A percentile compares a stretch with the other conserved stretches of the same genome.
Evolutionary conservation across 163 green algal genomes (phyloP).

Genomic region (Chlorella variabilis): DNA sequence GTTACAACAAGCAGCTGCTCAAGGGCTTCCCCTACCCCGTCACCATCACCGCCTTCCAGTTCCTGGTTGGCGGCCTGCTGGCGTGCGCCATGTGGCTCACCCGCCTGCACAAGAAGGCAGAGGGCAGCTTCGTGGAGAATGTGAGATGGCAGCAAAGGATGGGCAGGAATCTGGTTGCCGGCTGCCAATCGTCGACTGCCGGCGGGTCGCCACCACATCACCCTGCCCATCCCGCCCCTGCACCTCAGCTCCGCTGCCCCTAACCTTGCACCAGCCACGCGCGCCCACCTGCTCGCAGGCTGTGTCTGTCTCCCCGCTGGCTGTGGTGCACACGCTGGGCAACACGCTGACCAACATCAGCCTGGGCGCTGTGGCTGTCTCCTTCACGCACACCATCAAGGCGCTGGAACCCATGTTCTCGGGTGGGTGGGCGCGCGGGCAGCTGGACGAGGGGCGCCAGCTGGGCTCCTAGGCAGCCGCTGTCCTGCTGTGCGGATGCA

Average conservation of each 20-base stretch:
- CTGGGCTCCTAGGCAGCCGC: neutral
- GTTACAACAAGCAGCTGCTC: conserved; percentile 95
- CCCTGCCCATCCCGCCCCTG: neutral
- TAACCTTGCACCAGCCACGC: too few species aligned
- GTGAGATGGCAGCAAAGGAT: conserved; percentile 33
- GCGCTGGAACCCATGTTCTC: conserved; percentile 98
- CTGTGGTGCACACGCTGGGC: conserved; percentile 91
- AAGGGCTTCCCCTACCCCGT: conserved; percentile 87
- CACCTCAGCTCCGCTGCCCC: neutral
- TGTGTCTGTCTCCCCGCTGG: conserved; percentile 77
- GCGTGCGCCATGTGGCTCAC: conserved; percentile 73
- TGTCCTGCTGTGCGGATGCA: too few species aligned
- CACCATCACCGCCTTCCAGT: conserved; percentile 87
- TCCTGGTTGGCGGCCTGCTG: conserved; percentile 76
- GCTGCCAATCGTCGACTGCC: too few species aligned
- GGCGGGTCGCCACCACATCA: too few species aligned
- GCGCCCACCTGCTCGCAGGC: neutral
- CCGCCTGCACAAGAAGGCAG: conserved; percentile 71
- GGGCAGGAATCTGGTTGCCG: too few species aligned
- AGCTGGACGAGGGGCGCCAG: too few species aligned
- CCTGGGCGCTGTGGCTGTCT: conserved; percentile 94
- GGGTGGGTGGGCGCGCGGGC: neutral
- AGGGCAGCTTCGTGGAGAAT: conserved; percentile 44
- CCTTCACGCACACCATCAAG: conserved; percentile 99
- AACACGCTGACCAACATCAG: conserved; percentile 97